Conservation (phyloP, 495 filamentous ascomycete genomes). For the Xylaria grammica region DNA sequence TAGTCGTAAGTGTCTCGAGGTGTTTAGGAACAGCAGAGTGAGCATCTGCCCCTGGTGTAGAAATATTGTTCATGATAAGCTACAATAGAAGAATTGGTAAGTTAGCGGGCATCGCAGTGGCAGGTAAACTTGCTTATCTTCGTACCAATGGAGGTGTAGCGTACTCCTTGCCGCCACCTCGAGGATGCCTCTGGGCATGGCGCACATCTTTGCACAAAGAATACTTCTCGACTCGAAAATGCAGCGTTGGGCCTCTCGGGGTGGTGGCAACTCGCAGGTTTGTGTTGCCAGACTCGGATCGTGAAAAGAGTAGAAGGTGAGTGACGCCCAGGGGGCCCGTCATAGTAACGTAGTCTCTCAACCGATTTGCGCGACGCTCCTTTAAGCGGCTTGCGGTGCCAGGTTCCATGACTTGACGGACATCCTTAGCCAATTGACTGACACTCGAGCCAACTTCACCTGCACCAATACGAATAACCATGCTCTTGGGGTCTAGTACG, state of each 20-base stretch:
- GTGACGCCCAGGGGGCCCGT: slow-evolving; percentile 91
- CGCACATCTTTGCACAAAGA: slow-evolving; percentile 89
- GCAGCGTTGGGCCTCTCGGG: slow-evolving; percentile 88
- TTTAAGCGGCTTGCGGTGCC: slow-evolving; percentile 85
- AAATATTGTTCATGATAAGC: slow-evolving; percentile 99
- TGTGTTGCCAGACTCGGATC: slow-evolving; percentile 86
- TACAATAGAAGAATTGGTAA: slow-evolving; percentile 33
- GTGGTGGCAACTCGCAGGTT: slow-evolving; percentile 89
- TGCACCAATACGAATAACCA: slow-evolving; percentile 97
- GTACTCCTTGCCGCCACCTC: slow-evolving; percentile 81
- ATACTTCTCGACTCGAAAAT: slow-evolving; percentile 97
- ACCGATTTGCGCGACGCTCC: slow-evolving; percentile 86
- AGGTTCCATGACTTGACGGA: slow-evolving; percentile 93
- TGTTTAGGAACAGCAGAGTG: slow-evolving; percentile 74
- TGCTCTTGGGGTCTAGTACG: slow-evolving; percentile 80
- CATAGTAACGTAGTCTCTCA: slow-evolving; percentile 95
- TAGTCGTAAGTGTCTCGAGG: slow-evolving; percentile 90
- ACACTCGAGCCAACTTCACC: slow-evolving; percentile 91
- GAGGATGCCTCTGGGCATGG: slow-evolving; percentile 79
- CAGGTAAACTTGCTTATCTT: slow-evolving; percentile 5
- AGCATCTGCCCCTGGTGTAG: slow-evolving; percentile 67
- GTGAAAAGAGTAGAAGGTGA: slow-evolving; percentile 93
- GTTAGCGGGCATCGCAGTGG: slow-evolving; percentile 23
- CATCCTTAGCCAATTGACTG: slow-evolving; percentile 89
- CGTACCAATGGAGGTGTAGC: slow-evolving; percentile 76